Percentiles rank a stretch among this genome's conserved stretches.
Evolutionary conservation across 179 eudicot genomes (phyloP).

Genomic region (Vitellaria paradoxa): DNA sequence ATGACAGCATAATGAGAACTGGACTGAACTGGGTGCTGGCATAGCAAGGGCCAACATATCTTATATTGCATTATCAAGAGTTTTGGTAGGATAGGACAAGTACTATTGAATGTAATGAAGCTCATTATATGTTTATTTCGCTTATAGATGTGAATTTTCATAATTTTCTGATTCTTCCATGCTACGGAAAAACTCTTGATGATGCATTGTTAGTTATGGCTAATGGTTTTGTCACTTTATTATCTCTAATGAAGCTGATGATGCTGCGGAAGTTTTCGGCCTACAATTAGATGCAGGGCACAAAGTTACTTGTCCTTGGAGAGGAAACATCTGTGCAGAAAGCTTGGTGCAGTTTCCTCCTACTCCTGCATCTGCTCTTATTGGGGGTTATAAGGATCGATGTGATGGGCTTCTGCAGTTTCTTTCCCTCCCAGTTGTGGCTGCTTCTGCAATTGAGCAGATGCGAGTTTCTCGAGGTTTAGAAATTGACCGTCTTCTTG

Average conservation of each 20-base stretch:
- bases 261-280: slow-evolving; percentile 72
- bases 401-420: slow-evolving; percentile 97
- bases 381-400: slow-evolving; percentile 97
- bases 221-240: slow-evolving; percentile 14
- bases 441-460: slow-evolving; percentile 80
- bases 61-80: not conserved
- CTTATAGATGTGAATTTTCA: not conserved
- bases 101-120: not conserved
- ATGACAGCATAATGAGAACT: not conserved
- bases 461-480: slow-evolving; percentile 62
- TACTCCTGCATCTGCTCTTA: slow-evolving; percentile 90
- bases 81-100: not conserved
- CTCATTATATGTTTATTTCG: not conserved
- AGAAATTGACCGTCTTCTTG: slow-evolving; percentile 85
- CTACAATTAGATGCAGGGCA: slow-evolving; percentile 81
- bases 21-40: not conserved
- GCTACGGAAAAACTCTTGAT: not conserved
- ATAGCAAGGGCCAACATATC: not conserved
- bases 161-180: not conserved
- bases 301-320: slow-evolving; percentile 84
- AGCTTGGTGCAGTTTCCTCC: slow-evolving; percentile 99
- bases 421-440: slow-evolving; percentile 79
- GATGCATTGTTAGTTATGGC: slow-evolving; percentile 5
- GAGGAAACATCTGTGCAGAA: slow-evolving; percentile 92
- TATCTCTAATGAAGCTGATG: slow-evolving; percentile 47